Percentiles rank a stretch among this genome's conserved stretches.
phyloP scores from a whole-genome alignment of 495 filamentous ascomycete genomes.

The Choiromyces venosus region DNA sequence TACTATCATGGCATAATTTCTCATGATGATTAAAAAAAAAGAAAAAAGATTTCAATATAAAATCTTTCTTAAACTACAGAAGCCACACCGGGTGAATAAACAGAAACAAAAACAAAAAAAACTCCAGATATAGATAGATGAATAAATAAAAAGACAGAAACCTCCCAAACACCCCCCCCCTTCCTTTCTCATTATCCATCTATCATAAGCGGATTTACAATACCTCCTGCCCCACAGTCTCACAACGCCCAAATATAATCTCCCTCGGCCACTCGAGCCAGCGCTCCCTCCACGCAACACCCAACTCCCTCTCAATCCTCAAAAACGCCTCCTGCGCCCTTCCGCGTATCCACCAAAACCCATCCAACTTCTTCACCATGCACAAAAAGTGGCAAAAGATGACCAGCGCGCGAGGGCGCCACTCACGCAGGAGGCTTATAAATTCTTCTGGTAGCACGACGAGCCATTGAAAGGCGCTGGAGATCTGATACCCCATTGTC shows the following conservation, averaged over 20 bases:
- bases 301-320: neutral
- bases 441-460: neutral
- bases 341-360: neutral
- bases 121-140: neutral
- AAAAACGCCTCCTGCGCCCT: neutral
- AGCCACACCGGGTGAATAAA: neutral
- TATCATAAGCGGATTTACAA: too few species aligned
- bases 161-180: neutral
- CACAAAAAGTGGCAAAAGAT: neutral
- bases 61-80: neutral
- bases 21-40: neutral
- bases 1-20: neutral
- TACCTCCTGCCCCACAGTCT: neutral
- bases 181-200: neutral
- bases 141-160: neutral
- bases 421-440: neutral
- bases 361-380: neutral
- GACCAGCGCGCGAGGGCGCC: neutral
- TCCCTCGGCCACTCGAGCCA: neutral
- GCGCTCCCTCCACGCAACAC: neutral
- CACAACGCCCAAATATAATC: neutral
- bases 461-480: neutral
- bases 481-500: neutral
- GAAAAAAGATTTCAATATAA: neutral
- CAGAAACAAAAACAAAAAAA: neutral